Evolutionary conservation across 2,329 filamentous ascomycete species (phyloP).

Genomic region (Hymenotorrendiella dingleyae): DNA sequence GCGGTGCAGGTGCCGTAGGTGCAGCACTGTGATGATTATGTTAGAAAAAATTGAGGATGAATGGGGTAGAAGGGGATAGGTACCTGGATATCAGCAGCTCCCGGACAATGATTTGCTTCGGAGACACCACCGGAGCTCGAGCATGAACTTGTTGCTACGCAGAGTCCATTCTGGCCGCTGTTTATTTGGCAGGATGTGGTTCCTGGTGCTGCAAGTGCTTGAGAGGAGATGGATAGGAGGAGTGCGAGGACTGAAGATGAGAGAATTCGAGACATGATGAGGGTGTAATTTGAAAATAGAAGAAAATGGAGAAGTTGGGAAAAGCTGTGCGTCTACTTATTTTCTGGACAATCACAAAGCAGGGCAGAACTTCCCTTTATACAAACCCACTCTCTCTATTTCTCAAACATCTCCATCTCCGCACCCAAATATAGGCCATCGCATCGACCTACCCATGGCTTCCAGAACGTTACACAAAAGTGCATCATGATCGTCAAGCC

Average conservation of each 20-base stretch:
- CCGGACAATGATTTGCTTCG: conserved; percentile 4
- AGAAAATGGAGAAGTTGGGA: background rate
- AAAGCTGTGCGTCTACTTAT: too few species aligned
- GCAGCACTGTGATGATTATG: conserved; percentile 1
- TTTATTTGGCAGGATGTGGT: background rate
- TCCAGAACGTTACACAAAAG: background rate
- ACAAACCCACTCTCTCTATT: background rate
- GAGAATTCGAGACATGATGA: background rate
- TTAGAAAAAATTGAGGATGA: background rate
- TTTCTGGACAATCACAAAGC: too few species aligned
- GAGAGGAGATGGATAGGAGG: background rate
- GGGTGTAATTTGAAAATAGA: background rate
- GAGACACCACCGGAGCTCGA: background rate
- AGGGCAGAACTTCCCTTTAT: background rate
- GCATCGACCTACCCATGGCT: too few species aligned
- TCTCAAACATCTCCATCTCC: background rate
- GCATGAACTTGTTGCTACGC: conserved; percentile 3
- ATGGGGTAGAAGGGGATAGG: background rate
- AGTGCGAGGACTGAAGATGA: background rate
- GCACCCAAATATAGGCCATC: background rate
- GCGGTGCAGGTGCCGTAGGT: conserved; percentile 6
- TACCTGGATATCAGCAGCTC: conserved; percentile 5
- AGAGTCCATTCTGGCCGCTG: background rate
- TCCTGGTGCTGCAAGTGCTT: background rate
- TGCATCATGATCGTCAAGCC: background rate